A percentile compares a stretch with the other conserved stretches of the same genome.
Evolutionary conservation across 768 basidiomycete species (phyloP).

Genomic region (Neoboletus subvelutipes): DNA sequence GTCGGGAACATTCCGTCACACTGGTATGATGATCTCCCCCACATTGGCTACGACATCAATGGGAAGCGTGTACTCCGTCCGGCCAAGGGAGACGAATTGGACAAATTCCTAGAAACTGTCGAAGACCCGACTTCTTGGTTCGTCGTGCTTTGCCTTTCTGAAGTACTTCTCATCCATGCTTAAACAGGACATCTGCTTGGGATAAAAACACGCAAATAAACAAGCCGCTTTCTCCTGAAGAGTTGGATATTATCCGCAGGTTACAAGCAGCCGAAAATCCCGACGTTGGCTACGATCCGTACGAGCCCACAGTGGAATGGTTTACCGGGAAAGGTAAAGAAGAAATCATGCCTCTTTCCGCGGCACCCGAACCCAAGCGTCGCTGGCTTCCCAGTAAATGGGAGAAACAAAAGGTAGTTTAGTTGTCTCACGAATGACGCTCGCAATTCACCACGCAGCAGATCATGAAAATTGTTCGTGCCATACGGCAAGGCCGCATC

Average conservation of each 20-base stretch:
- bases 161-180: not conserved
- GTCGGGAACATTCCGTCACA: conserved; percentile 95
- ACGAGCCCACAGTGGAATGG: conserved; percentile 93
- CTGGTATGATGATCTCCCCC: conserved; percentile 99
- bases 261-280: conserved; percentile 91
- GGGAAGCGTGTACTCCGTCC: conserved; percentile 94
- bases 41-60: conserved; percentile 94
- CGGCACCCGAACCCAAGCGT: conserved; percentile 92
- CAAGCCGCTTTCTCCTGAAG: conserved; percentile 82
- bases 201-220: conserved; percentile 86
- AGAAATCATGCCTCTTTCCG: conserved; percentile 89
- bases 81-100: conserved; percentile 92
- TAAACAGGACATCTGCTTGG: conserved; percentile 81
- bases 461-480: conserved; percentile 99
- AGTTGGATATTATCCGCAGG: conserved; percentile 91
- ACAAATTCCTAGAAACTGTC: conserved; percentile 92
- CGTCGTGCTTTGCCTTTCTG: conserved; percentile 21
- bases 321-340: conserved; percentile 96
- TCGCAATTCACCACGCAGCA: conserved; percentile 32
- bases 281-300: conserved; percentile 86
- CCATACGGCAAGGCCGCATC: conserved; percentile 95
- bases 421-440: not conserved
- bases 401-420: conserved; percentile 94
- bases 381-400: conserved; percentile 98
- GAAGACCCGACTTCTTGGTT: conserved; percentile 92